Evolutionary conservation across 345 rosid genomes (phyloP).

Genomic region (Carallia brachiata): DNA sequence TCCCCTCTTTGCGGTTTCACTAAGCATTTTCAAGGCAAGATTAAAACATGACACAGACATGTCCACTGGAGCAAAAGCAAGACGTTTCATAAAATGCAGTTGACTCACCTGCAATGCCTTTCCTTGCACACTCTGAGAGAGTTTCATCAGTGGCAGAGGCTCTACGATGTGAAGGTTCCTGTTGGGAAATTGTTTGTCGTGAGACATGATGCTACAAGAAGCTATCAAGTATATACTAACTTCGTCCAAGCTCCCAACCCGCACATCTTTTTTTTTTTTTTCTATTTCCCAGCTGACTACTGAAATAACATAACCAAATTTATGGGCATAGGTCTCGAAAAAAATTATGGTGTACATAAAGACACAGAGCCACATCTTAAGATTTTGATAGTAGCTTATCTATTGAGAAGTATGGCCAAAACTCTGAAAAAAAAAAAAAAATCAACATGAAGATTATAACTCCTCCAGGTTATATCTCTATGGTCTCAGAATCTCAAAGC

Average conservation of each 20-base stretch:
- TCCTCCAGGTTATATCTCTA: background rate
- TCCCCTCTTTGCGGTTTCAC: slow-evolving; percentile 88
- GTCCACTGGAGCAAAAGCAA: background rate
- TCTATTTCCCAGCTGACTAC: too few relatives aligned
- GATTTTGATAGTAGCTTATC: background rate
- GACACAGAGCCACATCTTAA: too few relatives aligned
- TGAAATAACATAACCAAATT: too few relatives aligned
- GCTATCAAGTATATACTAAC: background rate
- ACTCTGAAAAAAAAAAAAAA: too few relatives aligned
- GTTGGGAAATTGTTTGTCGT: slow-evolving; percentile 20
- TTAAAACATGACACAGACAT: slow-evolving; percentile 10
- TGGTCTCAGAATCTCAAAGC: background rate
- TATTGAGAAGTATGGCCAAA: background rate
- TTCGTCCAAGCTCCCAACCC: background rate
- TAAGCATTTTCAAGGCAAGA: slow-evolving; percentile 20
- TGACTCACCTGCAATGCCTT: slow-evolving; percentile 78
- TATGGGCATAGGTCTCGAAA: too few relatives aligned
- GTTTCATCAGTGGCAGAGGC: slow-evolving; percentile 47
- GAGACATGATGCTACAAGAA: slow-evolving; percentile 6
- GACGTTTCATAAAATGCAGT: background rate
- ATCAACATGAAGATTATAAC: background rate
- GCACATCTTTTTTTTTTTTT: background rate
- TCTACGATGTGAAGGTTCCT: slow-evolving; percentile 68
- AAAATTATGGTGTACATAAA: too few relatives aligned
- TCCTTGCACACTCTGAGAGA: slow-evolving; percentile 91